Evolutionary conservation across 805 yeast species (phyloP), one percentile per base, ranked within the genome.

Genomic region (Cyberlindnera petersonii): DNA sequence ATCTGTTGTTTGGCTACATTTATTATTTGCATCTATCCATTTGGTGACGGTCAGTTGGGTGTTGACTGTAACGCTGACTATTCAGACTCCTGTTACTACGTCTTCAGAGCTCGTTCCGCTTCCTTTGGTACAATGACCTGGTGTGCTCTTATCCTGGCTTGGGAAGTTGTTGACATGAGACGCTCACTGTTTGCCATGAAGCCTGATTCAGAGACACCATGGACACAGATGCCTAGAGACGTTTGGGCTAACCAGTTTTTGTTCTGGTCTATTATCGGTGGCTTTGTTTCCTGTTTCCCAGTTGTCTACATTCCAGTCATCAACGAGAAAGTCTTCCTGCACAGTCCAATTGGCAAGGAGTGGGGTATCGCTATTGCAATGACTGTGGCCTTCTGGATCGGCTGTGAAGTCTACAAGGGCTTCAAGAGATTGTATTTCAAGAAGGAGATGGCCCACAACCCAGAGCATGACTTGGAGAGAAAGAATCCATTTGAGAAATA

Each of bases 251-350:
- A 86, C 62, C 76, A 82, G 60, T 78, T 86, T 47, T 67, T 86
- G 54, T 82, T 86, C 66, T 85, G 89, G 88, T 84, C 95, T 1
- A 75, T 86, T 32, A 56, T 82, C 24, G 65, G 74, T 36, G 96
- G 93, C 2, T 74, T 82, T 45, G 60, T 73, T 11, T 71, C 86
- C 3, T 79, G 83, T 4, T 80, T 86, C 73, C 95, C 95, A 30
- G 82, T 85, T 15, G 77, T 86, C 26, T 86, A 86, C 61, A 86
- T 86, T 47, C 95, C 96, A 6, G 94, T 83, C n/a, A 85, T 86
- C 56, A 86, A 86, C 60, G 64, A 69, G 31, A 72, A 74, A 46
- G 95, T 86, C 8, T 86, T 86, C 58, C 66, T 80, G 50, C 95
- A 86, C 60, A 66, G 60, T 22, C 76, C 79, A 7, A 84, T 86